Evolutionary conservation across 1,139 yeast species (phyloP).

Genomic region (Geotrichum citri-aurantii): DNA sequence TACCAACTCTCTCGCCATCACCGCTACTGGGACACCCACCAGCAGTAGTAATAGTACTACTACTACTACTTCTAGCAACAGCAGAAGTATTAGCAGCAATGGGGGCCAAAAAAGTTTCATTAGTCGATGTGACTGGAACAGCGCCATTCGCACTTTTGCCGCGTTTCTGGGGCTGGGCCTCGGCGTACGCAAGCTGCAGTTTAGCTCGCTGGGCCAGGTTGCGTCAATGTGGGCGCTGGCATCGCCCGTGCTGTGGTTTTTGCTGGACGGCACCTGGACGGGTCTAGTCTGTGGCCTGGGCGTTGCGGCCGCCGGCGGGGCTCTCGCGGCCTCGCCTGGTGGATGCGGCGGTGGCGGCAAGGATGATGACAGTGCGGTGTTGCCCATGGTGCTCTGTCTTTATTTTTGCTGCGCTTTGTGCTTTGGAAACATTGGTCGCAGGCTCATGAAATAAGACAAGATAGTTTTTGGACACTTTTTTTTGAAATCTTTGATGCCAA

Average conservation of each 20-base stretch:
- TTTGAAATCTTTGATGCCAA: too few relatives aligned
- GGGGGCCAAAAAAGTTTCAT: conserved; percentile 5
- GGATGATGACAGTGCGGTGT: conserved; percentile 19
- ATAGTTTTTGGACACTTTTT: too few relatives aligned
- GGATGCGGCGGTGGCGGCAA: conserved; percentile 23
- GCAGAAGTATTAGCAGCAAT: too few relatives aligned
- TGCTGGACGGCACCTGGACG: conserved; percentile 67
- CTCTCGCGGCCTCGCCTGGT: conserved; percentile 27
- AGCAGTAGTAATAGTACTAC: not conserved
- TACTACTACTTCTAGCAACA: too few relatives aligned
- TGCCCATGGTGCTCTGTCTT: conserved; percentile 39
- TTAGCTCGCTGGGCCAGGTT: conserved; percentile 73
- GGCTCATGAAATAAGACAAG: not conserved
- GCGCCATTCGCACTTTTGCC: conserved; percentile 55
- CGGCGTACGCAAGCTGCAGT: conserved; percentile 73
- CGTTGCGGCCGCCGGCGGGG: conserved; percentile 30
- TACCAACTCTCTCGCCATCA: not conserved
- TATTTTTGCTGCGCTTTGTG: conserved; percentile 63
- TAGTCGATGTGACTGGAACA: conserved; percentile 34
- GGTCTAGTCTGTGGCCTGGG: conserved; percentile 44
- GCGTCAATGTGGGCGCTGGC: conserved; percentile 68
- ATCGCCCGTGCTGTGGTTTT: conserved; percentile 74
- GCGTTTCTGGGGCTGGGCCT: conserved; percentile 80
- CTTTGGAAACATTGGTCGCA: conserved; percentile 56
- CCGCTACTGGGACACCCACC: not conserved